Evolutionary conservation across 2,329 filamentous ascomycete species (phyloP).

Genomic region (Calonectria hongkongensis): DNA sequence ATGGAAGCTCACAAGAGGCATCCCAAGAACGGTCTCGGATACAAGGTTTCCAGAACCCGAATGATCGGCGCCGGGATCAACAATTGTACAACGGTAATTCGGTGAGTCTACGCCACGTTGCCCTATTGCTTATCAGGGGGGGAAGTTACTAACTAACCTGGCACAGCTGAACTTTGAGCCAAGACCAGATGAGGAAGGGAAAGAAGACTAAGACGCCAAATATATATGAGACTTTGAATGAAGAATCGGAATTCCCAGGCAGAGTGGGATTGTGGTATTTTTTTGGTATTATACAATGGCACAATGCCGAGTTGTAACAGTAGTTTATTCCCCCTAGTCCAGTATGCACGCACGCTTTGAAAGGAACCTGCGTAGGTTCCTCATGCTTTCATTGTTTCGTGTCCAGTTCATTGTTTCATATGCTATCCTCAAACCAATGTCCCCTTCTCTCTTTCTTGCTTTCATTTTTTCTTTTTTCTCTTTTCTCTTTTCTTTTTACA

Average conservation of each 20-base stretch:
- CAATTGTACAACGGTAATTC: conserved; percentile 96
- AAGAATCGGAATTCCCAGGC: conserved; percentile 38
- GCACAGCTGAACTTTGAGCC: conserved; percentile 81
- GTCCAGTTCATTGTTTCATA: conserved; percentile 25
- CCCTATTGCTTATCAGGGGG: too few species aligned
- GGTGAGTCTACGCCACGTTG: conserved; percentile 68
- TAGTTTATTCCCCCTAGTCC: conserved; percentile 47
- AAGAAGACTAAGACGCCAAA: conserved; percentile 49
- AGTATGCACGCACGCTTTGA: conserved; percentile 50
- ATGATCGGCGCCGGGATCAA: conserved; percentile 73
- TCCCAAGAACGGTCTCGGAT: conserved; percentile 53
- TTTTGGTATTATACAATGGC: conserved; percentile 56
- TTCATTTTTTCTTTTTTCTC: background rate
- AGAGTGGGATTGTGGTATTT: conserved; percentile 54
- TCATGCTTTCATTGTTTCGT: conserved; percentile 42
- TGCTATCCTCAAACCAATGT: background rate
- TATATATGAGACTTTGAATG: background rate
- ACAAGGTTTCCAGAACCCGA: conserved; percentile 65
- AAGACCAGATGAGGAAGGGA: conserved; percentile 75
- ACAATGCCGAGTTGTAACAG: conserved; percentile 52
- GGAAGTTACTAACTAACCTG: conserved; percentile 52
- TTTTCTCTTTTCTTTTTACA: conserved; percentile 35
- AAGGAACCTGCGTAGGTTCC: conserved; percentile 42
- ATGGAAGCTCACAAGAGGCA: conserved; percentile 35
- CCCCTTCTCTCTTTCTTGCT: too few species aligned